phyloP scores from a whole-genome alignment of 176 grass and related monocot genomes.

The Eleusine indica region DNA sequence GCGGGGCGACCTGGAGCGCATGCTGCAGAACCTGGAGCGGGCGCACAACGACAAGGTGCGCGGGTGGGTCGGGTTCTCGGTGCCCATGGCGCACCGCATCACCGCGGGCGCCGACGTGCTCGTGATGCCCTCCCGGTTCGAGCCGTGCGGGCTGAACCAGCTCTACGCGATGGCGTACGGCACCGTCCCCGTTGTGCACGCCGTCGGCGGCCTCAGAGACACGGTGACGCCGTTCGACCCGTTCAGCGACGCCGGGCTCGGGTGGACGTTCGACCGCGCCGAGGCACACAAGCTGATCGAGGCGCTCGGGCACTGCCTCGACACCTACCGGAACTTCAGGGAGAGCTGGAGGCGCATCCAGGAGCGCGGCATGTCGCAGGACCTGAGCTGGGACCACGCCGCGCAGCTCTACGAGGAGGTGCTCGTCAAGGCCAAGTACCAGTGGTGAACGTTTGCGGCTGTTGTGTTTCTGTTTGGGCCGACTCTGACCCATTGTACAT shows the following conservation, averaged over 20 bases:
- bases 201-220: slow-evolving; percentile 85
- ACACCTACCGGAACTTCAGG: slow-evolving; percentile 63
- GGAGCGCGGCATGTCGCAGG: slow-evolving; percentile 70
- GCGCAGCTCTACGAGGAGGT: slow-evolving; percentile 91
- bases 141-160: slow-evolving; percentile 97
- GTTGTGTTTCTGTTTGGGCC: background rate
- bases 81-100: slow-evolving; percentile 78
- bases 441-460: slow-evolving; percentile 60
- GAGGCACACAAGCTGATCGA: slow-evolving; percentile 69
- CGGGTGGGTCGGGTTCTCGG: slow-evolving; percentile 85
- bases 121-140: slow-evolving; percentile 89
- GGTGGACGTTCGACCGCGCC: slow-evolving; percentile 88
- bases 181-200: slow-evolving; percentile 88
- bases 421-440: slow-evolving; percentile 94
- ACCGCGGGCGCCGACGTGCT: slow-evolving; percentile 85
- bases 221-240: slow-evolving; percentile 84
- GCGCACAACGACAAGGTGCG: slow-evolving; percentile 62
- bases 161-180: slow-evolving; percentile 92
- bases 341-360: slow-evolving; percentile 82
- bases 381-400: slow-evolving; percentile 91
- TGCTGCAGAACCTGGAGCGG: slow-evolving; percentile 61
- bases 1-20: slow-evolving; percentile 71
- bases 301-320: slow-evolving; percentile 70
- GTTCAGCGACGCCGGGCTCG: slow-evolving; percentile 55
- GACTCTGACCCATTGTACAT: slow-evolving; percentile 10